Percentiles rank a stretch among this genome's conserved stretches.
These are phyloP conservation scores for Mucor mucedo DNA, from an alignment of 371 early-diverging fungal genomes.

Conservation along the genomic window DNA sequence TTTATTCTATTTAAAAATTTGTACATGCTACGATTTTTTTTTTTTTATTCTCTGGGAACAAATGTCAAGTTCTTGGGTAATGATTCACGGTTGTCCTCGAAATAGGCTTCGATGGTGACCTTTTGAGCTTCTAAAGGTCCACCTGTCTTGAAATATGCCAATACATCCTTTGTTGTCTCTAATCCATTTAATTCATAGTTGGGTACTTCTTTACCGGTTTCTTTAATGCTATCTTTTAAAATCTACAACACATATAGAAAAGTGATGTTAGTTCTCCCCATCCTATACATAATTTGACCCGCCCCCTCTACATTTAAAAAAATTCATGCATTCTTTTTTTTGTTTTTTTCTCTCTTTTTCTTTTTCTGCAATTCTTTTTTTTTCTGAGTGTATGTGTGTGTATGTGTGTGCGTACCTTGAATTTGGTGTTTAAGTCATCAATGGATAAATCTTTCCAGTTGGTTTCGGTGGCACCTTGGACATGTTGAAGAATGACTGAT, in stretches of 20 bases:
- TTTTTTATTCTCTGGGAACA: constrained; percentile 20
- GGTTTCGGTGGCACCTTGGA: constrained; percentile 29
- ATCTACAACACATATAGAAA: not conserved
- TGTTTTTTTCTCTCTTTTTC: not conserved
- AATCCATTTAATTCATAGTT: constrained; percentile 42
- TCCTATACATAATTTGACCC: not conserved
- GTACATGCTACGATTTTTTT: too few relatives aligned
- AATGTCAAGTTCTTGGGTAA: constrained; percentile 28
- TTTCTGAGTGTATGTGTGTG: not conserved
- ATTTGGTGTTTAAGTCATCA: constrained; percentile 35
- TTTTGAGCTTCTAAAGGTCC: constrained; percentile 4
- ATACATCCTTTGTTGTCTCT: constrained; percentile 36
- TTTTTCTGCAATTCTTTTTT: not conserved
- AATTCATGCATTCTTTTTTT: not conserved
- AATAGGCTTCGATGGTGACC: constrained; percentile 19
- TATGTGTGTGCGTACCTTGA: constrained; percentile 27
- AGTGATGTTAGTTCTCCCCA: constrained; percentile 17
- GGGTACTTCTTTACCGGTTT: constrained; percentile 49
- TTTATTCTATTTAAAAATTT: not conserved
- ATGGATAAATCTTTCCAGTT: constrained; percentile 36
- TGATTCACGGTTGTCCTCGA: constrained; percentile 21
- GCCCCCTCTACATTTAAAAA: not conserved
- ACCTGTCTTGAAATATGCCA: constrained; percentile 32
- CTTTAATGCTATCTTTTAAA: constrained; percentile 47
- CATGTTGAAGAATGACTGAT: constrained; percentile 38